These are phyloP conservation scores for Phytopythium ostracodes DNA, from an alignment of 352 stramenopile genomes.

Conservation along the genomic window DNA sequence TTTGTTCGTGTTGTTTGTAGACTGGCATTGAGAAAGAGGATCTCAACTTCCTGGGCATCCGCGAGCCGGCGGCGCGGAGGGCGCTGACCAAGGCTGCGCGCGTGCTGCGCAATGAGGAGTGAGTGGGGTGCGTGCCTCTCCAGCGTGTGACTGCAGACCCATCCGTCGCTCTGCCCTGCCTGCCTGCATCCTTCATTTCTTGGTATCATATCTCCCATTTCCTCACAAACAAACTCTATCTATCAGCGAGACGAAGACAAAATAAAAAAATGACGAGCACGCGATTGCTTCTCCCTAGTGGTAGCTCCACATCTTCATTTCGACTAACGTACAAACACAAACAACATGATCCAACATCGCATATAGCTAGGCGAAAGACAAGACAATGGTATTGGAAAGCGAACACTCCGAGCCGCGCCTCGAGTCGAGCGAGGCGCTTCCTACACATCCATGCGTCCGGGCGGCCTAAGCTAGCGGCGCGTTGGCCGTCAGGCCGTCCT, in stretches of 20 bases:
- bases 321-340: neutral
- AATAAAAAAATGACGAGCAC: neutral
- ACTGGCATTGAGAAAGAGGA: constrained; percentile 85
- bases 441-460: too few species aligned
- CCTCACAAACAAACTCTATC: neutral
- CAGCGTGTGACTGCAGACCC: neutral
- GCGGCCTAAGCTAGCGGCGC: constrained; percentile 23
- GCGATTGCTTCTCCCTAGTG: neutral
- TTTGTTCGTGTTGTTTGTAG: constrained; percentile 16
- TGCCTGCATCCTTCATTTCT: neutral
- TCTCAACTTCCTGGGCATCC: constrained; percentile 83
- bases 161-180: too few species aligned
- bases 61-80: constrained; percentile 54
- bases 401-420: too few species aligned
- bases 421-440: too few species aligned
- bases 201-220: constrained; percentile 1
- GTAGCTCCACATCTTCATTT: neutral
- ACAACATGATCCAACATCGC: neutral
- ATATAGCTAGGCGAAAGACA: neutral
- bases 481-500: constrained; percentile 81
- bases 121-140: neutral
- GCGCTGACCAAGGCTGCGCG: constrained; percentile 56
- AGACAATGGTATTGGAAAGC: neutral
- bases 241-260: neutral
- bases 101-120: constrained; percentile 44